These are phyloP conservation scores for Chamaenerion angustifolium DNA, from an alignment of 345 rosid species.

Conservation along the genomic window DNA sequence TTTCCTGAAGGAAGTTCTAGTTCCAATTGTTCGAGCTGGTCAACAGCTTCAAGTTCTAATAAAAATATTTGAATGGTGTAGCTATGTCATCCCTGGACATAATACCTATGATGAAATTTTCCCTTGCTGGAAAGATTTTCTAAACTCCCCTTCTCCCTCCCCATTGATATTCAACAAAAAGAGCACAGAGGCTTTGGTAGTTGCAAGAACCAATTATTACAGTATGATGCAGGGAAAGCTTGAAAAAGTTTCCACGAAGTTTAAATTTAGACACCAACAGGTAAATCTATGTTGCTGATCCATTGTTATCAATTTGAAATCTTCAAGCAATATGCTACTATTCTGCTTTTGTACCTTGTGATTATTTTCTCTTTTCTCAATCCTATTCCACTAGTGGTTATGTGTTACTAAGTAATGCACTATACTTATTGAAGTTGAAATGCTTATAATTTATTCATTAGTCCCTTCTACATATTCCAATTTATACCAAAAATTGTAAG, in stretches of 20 bases:
- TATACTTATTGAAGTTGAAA: too few species aligned
- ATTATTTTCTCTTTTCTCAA: too few species aligned
- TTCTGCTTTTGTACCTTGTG: too few species aligned
- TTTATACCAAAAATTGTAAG: too few species aligned
- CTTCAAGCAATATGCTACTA: too few species aligned
- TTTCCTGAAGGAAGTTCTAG: slow-evolving; percentile 55
- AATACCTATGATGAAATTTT: slow-evolving; percentile 47
- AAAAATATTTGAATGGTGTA: slow-evolving; percentile 66
- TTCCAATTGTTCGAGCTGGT: slow-evolving; percentile 85
- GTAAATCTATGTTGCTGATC: slow-evolving; percentile 23
- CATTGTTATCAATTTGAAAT: neutral
- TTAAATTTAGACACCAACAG: slow-evolving; percentile 51
- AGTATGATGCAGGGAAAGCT: slow-evolving; percentile 48
- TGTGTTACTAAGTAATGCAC: too few species aligned
- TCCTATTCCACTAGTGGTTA: too few species aligned
- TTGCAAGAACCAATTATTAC: slow-evolving; percentile 55
- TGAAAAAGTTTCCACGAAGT: slow-evolving; percentile 28
- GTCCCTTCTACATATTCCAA: too few species aligned
- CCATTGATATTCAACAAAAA: slow-evolving; percentile 51
- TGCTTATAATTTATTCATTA: too few species aligned
- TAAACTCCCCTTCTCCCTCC: slow-evolving; percentile 35
- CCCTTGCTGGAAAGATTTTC: slow-evolving; percentile 56
- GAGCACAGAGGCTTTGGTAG: slow-evolving; percentile 41
- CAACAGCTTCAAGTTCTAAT: slow-evolving; percentile 92
- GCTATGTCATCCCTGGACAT: slow-evolving; percentile 37